Evolutionary conservation across 495 filamentous ascomycete genomes (phyloP).

Genomic region (Lophiotrema nucula): DNA sequence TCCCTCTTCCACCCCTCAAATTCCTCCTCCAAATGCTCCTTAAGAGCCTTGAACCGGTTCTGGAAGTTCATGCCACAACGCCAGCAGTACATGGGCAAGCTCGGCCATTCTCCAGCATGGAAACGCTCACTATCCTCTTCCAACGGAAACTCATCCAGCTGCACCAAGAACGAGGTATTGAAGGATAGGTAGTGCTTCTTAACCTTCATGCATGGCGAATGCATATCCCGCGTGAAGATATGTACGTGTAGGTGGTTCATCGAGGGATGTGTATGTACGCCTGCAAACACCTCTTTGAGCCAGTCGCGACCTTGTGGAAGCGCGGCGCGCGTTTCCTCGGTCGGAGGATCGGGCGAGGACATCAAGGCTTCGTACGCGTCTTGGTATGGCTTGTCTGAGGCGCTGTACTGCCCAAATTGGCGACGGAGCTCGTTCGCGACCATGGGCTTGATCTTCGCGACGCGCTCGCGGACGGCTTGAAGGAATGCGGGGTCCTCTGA

Average conservation of each 20-base stretch:
- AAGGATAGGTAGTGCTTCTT: slow-evolving; percentile 93
- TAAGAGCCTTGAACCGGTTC: slow-evolving; percentile 68
- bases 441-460: slow-evolving; percentile 57
- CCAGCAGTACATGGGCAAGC: slow-evolving; percentile 75
- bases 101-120: slow-evolving; percentile 54
- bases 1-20: slow-evolving; percentile 77
- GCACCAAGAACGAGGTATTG: slow-evolving; percentile 80
- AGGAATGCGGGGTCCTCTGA: slow-evolving; percentile 66
- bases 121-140: slow-evolving; percentile 58
- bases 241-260: slow-evolving; percentile 95
- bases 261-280: slow-evolving; percentile 81
- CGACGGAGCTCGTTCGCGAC: slow-evolving; percentile 77
- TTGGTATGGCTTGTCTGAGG: slow-evolving; percentile 54
- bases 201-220: slow-evolving; percentile 68
- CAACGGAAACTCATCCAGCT: slow-evolving; percentile 78
- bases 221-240: slow-evolving; percentile 72
- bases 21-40: slow-evolving; percentile 77
- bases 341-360: slow-evolving; percentile 43
- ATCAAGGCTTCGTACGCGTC: slow-evolving; percentile 40
- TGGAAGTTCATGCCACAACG: slow-evolving; percentile 74
- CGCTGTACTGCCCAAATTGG: slow-evolving; percentile 62
- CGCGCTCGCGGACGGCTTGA: slow-evolving; percentile 58
- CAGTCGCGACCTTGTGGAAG: slow-evolving; percentile 72
- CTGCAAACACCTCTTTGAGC: slow-evolving; percentile 69
- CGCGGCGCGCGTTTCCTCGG: slow-evolving; percentile 1